Evolutionary conservation across 768 basidiomycete genomes (phyloP).

Genomic region (Cystobasidium onofrii): DNA sequence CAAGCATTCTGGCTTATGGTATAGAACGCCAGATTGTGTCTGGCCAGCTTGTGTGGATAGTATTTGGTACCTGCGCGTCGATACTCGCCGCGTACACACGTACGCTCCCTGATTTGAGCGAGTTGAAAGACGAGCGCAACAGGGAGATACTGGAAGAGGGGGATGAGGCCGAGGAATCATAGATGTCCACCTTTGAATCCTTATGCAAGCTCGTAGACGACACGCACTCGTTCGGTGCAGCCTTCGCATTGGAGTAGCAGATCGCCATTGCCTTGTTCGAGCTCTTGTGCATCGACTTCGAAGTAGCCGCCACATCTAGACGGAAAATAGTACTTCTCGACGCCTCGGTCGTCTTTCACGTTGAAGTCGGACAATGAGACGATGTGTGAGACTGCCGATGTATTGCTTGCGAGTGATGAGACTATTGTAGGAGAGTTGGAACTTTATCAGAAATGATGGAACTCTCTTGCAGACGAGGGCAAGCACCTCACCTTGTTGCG

Average conservation of each 20-base stretch:
- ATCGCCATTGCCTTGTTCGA: conserved; percentile 21
- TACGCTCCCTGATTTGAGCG: neutral
- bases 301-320: conserved; percentile 22
- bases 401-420: neutral
- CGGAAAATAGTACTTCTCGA: conserved; percentile 2
- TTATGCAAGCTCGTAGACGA: conserved; percentile 20
- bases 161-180: neutral
- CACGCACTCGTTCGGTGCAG: conserved; percentile 19
- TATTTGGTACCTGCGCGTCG: neutral
- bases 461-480: no score
- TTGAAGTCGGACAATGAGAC: conserved; percentile 16
- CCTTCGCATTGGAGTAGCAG: conserved; percentile 15
- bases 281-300: neutral
- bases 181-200: neutral
- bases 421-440: neutral
- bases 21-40: neutral
- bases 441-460: no score
- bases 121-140: neutral
- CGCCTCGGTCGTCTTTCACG: neutral
- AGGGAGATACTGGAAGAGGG: neutral
- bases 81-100: neutral
- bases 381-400: conserved; percentile 5
- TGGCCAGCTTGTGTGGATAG: conserved; percentile 1
- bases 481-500: neutral
- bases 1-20: neutral